Evolutionary conservation across 2,329 filamentous ascomycete species (phyloP), one percentile per base, ranked within the genome.

Genomic region (Ceratocystiopsis brevicomis): DNA sequence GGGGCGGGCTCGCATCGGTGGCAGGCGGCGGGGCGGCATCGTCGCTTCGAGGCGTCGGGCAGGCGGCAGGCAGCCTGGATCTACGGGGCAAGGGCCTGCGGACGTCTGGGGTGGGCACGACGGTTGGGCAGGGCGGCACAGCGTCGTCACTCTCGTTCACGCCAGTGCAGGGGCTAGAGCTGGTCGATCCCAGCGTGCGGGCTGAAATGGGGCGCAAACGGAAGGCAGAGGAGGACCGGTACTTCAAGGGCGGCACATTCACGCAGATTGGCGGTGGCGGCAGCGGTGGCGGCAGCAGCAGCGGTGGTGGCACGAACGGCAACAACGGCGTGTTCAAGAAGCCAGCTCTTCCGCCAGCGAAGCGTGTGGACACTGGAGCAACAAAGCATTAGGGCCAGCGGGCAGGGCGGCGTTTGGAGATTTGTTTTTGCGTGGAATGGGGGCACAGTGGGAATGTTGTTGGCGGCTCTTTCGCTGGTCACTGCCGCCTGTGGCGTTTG

Each of bases 241-340:
- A 86, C 80, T 98, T 98, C 67, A 93, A 90, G 61, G 83, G 85
- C 39, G 90, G 90, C n/a, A 87, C 84, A 0, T 98, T 98, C 56
- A 95, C 90, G 10, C 87, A 95, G 59, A 73, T 93, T 44, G 76
- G 76, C 11, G 64, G 65, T 14, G 58, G 55, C 12, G 55, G 55
- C 19, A 73, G 73, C 30, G 59, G 61, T 37, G 53, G 49, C 16
- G 52, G 51, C 39, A 52, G 48, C 40, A 49, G 50, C 50, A 41
- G 14, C 14, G 21, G 35, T 8, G 30, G 9, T 3, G 16, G 6
- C 33, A 34, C n/a, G 6, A 32, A 16, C 33, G 37, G 19, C 25
- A 37, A 56, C 39, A 69, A 68, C 41, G 74, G 67, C 12, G 79
- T 75, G 1, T 94, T 95, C 69, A 93, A 87, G 60, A 80, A 92